Conservation (phyloP, 306 rosid species). For the Mimosa bimucronata region DNA sequence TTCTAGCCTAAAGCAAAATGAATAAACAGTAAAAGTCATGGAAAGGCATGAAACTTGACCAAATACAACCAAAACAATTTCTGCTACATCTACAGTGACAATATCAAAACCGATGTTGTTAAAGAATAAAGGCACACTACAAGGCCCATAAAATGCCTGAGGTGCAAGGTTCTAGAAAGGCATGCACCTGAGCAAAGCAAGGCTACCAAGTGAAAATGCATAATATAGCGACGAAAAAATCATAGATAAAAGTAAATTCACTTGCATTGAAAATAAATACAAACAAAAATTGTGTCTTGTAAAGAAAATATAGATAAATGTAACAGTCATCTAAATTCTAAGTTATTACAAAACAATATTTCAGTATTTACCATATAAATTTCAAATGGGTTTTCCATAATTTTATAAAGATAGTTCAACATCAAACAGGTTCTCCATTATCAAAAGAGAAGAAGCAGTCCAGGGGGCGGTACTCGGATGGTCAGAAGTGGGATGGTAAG, state of each 20-base stretch:
- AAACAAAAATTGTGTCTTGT: not conserved
- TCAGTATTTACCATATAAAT: not conserved
- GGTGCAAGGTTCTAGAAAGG: no score
- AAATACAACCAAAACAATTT: not conserved
- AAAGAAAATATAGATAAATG: not conserved
- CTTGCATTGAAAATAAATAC: no score
- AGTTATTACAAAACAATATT: not conserved
- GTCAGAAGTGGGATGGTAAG: no score
- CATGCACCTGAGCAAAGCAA: not conserved
- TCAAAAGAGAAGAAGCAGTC: not conserved
- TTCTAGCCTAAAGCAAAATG: not conserved
- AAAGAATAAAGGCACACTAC: not conserved
- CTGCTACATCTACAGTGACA: not conserved
- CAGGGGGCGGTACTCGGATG: no score
- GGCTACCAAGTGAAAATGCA: not conserved
- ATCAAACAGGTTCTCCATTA: not conserved
- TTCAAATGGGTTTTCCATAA: not conserved
- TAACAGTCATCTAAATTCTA: not conserved
- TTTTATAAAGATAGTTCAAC: not conserved
- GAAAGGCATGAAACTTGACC: slow-evolving; percentile 2
- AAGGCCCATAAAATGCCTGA: not conserved
- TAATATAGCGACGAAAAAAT: not conserved
- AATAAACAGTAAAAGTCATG: not conserved
- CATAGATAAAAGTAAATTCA: not conserved
- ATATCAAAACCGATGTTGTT: not conserved